Percentiles rank a stretch among this genome's conserved stretches.
These are phyloP conservation scores for Cladophialophora chaetospira DNA, from an alignment of 2,329 filamentous ascomycete genomes.

Conservation along the genomic window DNA sequence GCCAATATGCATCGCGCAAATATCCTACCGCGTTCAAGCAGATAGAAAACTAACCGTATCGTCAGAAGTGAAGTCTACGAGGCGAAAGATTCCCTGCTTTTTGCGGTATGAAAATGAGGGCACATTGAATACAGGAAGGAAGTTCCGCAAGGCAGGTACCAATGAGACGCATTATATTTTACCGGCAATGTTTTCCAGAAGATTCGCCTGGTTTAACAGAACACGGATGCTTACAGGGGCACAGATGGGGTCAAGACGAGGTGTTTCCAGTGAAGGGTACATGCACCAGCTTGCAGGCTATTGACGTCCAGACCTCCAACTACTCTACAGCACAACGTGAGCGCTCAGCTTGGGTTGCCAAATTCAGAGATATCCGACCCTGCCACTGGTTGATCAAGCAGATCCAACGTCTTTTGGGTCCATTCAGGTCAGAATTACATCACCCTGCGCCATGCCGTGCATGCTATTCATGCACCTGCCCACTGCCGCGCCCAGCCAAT, in stretches of 20 bases:
- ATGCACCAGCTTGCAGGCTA: too few relatives aligned
- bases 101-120: not conserved
- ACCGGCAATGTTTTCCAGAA: too few relatives aligned
- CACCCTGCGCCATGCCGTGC: too few relatives aligned
- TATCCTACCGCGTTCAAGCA: not conserved
- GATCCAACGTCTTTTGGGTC: not conserved
- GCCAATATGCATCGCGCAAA: not conserved
- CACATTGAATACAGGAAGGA: not conserved
- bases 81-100: not conserved
- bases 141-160: not conserved
- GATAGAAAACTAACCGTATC: not conserved
- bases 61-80: not conserved
- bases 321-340: not conserved
- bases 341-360: not conserved
- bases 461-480: too few relatives aligned
- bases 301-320: too few relatives aligned
- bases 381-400: not conserved
- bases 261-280: too few relatives aligned
- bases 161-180: too few relatives aligned
- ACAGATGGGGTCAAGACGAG: too few relatives aligned
- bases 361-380: not conserved
- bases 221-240: too few relatives aligned
- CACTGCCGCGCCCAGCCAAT: not conserved
- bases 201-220: too few relatives aligned
- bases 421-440: not conserved